Percentiles rank a stretch among this genome's conserved stretches.
Conservation (phyloP, 345 rosid genomes). For the Linum lewisii region DNA sequence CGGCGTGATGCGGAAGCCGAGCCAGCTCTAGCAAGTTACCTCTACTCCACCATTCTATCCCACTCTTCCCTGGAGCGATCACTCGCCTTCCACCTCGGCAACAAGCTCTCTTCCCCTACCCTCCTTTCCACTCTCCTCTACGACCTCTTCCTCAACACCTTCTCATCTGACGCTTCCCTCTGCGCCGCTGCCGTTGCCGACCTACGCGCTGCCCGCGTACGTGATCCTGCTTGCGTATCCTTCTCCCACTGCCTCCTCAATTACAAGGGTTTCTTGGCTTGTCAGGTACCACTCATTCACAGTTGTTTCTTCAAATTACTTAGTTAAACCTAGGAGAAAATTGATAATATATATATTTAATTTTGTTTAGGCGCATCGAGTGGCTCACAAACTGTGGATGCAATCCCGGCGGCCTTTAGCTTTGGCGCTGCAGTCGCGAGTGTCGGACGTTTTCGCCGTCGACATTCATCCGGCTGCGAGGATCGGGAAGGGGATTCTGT, state of each 20-base stretch:
- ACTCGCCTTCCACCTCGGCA: conserved; percentile 79
- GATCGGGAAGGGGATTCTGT: conserved; percentile 77
- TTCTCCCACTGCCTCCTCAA: conserved; percentile 96
- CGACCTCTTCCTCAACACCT: conserved; percentile 79
- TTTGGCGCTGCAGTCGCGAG: conserved; percentile 80
- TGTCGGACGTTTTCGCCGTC: conserved; percentile 83
- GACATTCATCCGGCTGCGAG: conserved; percentile 95
- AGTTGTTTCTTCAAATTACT: not conserved
- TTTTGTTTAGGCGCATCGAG: conserved; percentile 69
- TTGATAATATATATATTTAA: too few species aligned
- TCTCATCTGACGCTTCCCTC: conserved; percentile 64
- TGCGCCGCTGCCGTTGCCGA: conserved; percentile 87
- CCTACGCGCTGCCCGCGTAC: conserved; percentile 71
- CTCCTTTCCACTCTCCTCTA: conserved; percentile 87
- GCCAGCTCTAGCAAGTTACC: conserved; percentile 93
- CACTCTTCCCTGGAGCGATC: conserved; percentile 88
- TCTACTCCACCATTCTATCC: conserved; percentile 87
- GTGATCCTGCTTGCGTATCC: conserved; percentile 94
- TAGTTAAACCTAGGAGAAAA: not conserved
- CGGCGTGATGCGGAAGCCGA: conserved; percentile 87
- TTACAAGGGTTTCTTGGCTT: conserved; percentile 90
- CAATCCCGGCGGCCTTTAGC: conserved; percentile 75
- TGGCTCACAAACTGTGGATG: conserved; percentile 80
- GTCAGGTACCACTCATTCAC: conserved; percentile 51
- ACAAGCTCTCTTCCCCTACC: conserved; percentile 96